phyloP scores from a whole-genome alignment of 805 yeast species.

The Metschnikowia proteae region DNA sequence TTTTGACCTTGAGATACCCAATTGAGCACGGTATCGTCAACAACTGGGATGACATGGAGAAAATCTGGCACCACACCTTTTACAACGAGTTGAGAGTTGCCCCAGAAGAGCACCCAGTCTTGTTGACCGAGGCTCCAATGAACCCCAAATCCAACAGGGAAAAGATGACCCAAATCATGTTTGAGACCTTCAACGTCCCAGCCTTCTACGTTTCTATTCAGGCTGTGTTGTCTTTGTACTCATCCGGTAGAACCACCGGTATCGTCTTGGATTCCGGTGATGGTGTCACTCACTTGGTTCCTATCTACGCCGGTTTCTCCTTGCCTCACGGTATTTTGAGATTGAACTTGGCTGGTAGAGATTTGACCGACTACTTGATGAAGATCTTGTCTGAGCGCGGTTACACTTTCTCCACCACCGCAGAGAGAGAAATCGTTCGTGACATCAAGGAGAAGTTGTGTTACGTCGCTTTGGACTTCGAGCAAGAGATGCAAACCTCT shows the following conservation, averaged over 20 bases:
- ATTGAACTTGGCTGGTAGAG: conserved; percentile 99
- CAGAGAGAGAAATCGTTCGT: conserved; percentile 94
- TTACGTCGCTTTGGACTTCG: conserved; percentile 98
- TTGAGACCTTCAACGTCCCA: conserved; percentile 99
- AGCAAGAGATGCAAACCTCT: conserved; percentile 99
- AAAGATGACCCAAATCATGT: conserved; percentile 99
- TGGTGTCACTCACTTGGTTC: conserved; percentile 99
- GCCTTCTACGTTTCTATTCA: conserved; percentile 99
- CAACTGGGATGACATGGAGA: conserved; percentile 99
- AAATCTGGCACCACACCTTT: conserved; percentile 99
- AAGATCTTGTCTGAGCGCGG: conserved; percentile 98
- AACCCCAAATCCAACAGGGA: conserved; percentile 99
- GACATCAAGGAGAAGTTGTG: conserved; percentile 98
- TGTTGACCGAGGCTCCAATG: conserved; percentile 99
- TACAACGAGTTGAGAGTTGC: conserved; percentile 99
- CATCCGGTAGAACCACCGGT: conserved; percentile 99
- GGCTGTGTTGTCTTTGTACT: conserved; percentile 96
- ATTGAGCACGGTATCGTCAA: conserved; percentile 99
- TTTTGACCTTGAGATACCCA: conserved; percentile 96
- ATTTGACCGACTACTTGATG: conserved; percentile 98
- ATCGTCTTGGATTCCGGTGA: conserved; percentile 99
- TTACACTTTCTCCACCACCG: conserved; percentile 97
- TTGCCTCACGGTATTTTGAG: conserved; percentile 98
- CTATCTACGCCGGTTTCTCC: conserved; percentile 99
- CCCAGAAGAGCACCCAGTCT: conserved; percentile 99